phyloP scores from a whole-genome alignment of 2,329 filamentous ascomycete genomes.

The Orbilia javanica region DNA sequence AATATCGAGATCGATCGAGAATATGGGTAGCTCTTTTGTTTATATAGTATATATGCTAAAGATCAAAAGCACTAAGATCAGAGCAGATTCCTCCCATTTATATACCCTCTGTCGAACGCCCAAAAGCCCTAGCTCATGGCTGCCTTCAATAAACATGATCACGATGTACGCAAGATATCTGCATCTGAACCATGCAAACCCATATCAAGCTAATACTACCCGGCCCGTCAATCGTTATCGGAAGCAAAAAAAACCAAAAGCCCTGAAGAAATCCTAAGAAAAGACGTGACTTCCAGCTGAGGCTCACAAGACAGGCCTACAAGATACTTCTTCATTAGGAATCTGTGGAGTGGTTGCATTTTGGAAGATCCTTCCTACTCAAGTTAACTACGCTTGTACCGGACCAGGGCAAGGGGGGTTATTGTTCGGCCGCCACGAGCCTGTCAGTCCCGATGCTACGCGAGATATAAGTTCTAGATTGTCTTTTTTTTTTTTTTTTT shows the following conservation, averaged over 20 bases:
- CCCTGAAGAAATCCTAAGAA: too few relatives aligned
- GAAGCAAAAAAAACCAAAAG: background rate
- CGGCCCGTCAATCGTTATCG: background rate
- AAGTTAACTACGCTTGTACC: background rate
- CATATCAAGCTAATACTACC: background rate
- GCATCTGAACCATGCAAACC: background rate
- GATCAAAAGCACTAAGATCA: background rate
- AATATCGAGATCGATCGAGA: background rate
- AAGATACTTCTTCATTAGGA: slow-evolving; percentile 15
- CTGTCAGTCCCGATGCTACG: slow-evolving; percentile 10
- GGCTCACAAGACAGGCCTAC: slow-evolving; percentile 8
- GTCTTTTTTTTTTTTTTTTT: too few relatives aligned
- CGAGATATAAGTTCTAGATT: background rate
- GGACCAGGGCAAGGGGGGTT: background rate
- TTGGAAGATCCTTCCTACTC: slow-evolving; percentile 18
- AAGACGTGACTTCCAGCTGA: too few relatives aligned
- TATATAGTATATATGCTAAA: background rate
- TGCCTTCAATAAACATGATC: background rate
- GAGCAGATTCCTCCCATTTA: background rate
- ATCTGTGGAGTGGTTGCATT: slow-evolving; percentile 10
- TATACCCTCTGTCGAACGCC: background rate
- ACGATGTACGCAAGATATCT: background rate
- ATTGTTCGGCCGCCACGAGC: background rate
- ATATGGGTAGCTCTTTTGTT: background rate
- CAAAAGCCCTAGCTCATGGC: background rate